Conservation (phyloP, 1,284 basidiomycete species). For the Cystobasidium slooffiae region DNA sequence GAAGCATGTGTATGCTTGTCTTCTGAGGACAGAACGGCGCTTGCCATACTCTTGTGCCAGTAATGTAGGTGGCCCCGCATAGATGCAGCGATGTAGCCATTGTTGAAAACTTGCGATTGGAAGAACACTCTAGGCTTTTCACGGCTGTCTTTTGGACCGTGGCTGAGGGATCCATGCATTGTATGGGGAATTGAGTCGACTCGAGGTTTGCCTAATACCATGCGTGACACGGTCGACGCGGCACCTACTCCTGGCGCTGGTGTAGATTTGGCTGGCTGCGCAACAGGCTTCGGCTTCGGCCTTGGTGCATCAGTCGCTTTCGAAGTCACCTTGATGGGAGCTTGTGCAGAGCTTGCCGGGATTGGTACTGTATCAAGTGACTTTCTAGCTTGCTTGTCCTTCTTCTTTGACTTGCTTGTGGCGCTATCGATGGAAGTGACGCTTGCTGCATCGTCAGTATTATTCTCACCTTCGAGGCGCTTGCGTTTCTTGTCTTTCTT, state of each 20-base stretch:
- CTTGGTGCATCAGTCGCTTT: neutral
- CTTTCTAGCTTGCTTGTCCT: slow-evolving; percentile 12
- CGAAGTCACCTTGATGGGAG: neutral
- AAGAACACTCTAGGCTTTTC: slow-evolving; percentile 30
- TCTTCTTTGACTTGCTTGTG: slow-evolving; percentile 15
- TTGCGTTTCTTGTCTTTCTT: slow-evolving; percentile 16
- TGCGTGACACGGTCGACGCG: neutral
- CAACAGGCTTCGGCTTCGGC: slow-evolving; percentile 2
- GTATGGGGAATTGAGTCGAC: neutral
- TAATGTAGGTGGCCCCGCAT: slow-evolving; percentile 32
- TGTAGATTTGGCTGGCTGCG: neutral
- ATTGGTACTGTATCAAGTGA: neutral
- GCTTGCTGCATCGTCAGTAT: slow-evolving; percentile 6
- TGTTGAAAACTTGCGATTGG: neutral
- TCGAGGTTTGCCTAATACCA: neutral
- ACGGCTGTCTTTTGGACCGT: neutral
- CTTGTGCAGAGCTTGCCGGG: neutral
- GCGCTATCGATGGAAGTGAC: neutral
- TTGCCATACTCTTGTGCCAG: neutral
- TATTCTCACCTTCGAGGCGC: neutral
- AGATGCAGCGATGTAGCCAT: slow-evolving; percentile 18
- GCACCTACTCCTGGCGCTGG: neutral
- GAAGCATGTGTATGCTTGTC: neutral
- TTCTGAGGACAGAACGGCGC: neutral
- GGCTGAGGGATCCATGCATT: slow-evolving; percentile 17